Conservation (phyloP, 768 basidiomycete genomes). For the Aureoboletus auriporus region DNA sequence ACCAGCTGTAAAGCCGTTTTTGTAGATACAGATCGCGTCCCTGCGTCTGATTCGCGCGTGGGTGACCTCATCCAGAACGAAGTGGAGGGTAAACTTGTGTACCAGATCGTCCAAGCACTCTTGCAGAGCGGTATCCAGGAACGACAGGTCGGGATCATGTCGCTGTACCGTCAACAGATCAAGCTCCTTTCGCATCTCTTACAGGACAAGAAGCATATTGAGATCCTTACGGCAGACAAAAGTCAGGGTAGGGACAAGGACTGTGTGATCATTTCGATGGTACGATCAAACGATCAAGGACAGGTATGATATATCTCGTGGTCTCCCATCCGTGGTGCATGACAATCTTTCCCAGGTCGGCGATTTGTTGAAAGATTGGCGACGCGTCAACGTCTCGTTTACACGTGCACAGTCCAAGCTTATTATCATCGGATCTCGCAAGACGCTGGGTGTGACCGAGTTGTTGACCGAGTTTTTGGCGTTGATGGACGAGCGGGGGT, state of each 20-base stretch:
- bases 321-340: background rate
- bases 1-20: conserved; percentile 82
- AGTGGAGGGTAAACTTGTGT: conserved; percentile 66
- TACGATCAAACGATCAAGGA: conserved; percentile 77
- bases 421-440: conserved; percentile 83
- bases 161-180: conserved; percentile 93
- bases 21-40: conserved; percentile 84
- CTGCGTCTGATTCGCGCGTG: conserved; percentile 74
- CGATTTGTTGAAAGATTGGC: conserved; percentile 92
- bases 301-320: conserved; percentile 40
- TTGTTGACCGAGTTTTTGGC: conserved; percentile 72
- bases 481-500: conserved; percentile 66
- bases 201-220: conserved; percentile 52
- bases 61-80: conserved; percentile 92
- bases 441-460: conserved; percentile 60
- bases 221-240: conserved; percentile 88
- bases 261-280: conserved; percentile 89
- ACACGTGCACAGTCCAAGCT: conserved; percentile 90
- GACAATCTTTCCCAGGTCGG: conserved; percentile 56
- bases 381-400: conserved; percentile 94
- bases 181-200: conserved; percentile 77
- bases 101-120: conserved; percentile 66
- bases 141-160: conserved; percentile 81
- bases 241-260: conserved; percentile 97
- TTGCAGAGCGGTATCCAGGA: conserved; percentile 59